These are phyloP conservation scores for Amborella trichopoda DNA, from an alignment of 164 flowering plant species.

Conservation along the genomic window DNA sequence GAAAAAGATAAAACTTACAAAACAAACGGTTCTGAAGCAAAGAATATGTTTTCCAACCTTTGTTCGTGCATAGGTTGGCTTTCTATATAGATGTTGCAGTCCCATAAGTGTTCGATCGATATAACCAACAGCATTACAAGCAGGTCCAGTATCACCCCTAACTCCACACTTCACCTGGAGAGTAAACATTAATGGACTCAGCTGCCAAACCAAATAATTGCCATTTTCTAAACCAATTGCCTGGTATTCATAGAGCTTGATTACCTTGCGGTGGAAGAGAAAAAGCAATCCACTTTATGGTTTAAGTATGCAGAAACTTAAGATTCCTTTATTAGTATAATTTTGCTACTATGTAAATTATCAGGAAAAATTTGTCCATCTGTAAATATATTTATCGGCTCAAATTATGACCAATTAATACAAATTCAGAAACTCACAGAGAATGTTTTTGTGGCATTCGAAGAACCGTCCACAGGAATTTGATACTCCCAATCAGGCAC, in stretches of 20 bases:
- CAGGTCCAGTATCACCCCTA: slow-evolving; percentile 72
- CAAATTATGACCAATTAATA: no score
- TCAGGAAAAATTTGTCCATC: no score
- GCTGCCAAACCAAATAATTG: no score
- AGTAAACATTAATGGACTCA: background rate
- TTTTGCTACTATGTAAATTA: no score
- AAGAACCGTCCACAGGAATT: slow-evolving; percentile 17
- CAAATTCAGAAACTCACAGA: slow-evolving; percentile 20
- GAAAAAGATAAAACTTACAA: background rate
- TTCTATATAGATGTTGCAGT: slow-evolving; percentile 43
- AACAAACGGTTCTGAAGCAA: background rate
- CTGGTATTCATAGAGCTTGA: no score
- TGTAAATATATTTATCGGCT: no score
- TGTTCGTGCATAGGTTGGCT: slow-evolving; percentile 50
- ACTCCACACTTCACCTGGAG: slow-evolving; percentile 68
- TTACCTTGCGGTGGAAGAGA: no score
- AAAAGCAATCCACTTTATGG: no score
- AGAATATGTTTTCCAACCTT: slow-evolving; percentile 18
- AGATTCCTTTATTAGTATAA: no score
- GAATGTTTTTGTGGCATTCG: slow-evolving; percentile 14
- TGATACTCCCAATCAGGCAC: slow-evolving; percentile 76
- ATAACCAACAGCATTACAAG: slow-evolving; percentile 79
- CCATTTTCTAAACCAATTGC: no score
- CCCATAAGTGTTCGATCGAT: slow-evolving; percentile 62
- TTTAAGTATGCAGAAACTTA: no score